phyloP scores from a whole-genome alignment of 495 filamentous ascomycete species.

The Lasiosphaeris hirsuta region DNA sequence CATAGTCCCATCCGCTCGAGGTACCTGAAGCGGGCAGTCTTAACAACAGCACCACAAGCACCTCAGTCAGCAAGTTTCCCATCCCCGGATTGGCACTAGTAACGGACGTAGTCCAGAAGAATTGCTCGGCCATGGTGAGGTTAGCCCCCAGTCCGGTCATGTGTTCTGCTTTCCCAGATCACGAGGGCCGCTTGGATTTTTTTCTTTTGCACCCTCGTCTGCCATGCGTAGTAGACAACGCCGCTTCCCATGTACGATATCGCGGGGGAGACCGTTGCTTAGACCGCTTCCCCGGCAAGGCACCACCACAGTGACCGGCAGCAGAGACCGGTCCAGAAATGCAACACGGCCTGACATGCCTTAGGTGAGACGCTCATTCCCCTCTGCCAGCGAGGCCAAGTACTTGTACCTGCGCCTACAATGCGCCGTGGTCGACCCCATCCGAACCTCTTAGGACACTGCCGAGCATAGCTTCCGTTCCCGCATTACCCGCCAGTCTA shows the following conservation, averaged over 20 bases:
- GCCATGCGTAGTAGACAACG: background rate
- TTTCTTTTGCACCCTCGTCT: conserved; percentile 6
- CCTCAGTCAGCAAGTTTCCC: too few species aligned
- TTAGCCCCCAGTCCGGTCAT: conserved; percentile 7
- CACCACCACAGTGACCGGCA: conserved; percentile 8
- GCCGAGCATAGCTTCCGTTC: background rate
- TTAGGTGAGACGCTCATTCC: background rate
- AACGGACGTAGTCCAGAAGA: background rate
- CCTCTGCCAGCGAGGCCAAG: background rate
- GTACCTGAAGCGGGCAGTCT: too few species aligned
- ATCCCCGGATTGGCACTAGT: too few species aligned
- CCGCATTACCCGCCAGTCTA: background rate
- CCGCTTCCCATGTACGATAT: conserved; percentile 8
- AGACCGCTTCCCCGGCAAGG: conserved; percentile 2
- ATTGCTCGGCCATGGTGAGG: conserved; percentile 4
- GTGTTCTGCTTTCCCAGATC: conserved; percentile 9
- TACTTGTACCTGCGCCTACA: conserved; percentile 1
- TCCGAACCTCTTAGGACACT: conserved; percentile 3
- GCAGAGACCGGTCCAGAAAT: conserved; percentile 8
- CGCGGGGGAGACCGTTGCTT: conserved; percentile 3
- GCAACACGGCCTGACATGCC: background rate
- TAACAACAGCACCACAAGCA: too few species aligned
- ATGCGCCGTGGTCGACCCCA: background rate
- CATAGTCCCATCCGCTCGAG: too few species aligned
- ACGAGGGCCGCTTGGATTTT: conserved; percentile 9